Evolutionary conservation across 2,329 filamentous ascomycete species (phyloP), one percentile per base, ranked within the genome.

Genomic region (Thielaviopsis punctulata): DNA sequence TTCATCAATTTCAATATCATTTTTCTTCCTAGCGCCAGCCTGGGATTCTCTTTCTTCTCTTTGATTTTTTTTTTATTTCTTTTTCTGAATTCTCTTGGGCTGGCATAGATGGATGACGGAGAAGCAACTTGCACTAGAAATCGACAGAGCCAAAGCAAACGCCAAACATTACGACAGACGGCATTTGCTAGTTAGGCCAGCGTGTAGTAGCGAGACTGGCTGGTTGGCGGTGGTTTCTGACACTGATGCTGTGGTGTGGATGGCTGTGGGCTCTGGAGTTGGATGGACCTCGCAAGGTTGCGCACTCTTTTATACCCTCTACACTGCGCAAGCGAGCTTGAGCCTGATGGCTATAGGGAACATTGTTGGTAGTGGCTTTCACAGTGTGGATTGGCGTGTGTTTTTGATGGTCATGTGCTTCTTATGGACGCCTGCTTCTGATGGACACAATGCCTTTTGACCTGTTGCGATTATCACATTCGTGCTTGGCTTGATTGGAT

Each of bases 21-120:
- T 19, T 49, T 21, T 33, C 10, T 33, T n/a, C 52, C 47, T n/a
- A 51, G 48, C 43, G 44, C 48, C 43, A 54, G 52, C 27, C 52
- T 51, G 52, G 44, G 44, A 4, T 19, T n/a, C n/a, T n/a, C n/a
- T n/a, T n/a, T n/a, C n/a, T n/a, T n/a, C n/a, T n/a, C n/a, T n/a
- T n/a, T n/a, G n/a, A n/a, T n/a, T 50, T 50, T 25, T 45, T 45
- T 41, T 30, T n/a, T 47, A 21, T 27, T 24, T 2, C 18, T 33
- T 25, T n/a, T 22, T 13, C 30, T 54, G 24, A 15, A 46, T 39
- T 18, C 49, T 27, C 24, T 6, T 13, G 30, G 43, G 43, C 23
- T 50, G 45, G 48, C 36, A 45, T 33, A 10, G 45, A 22, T 15
- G n/a, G 15, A 13, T 13, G 30, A 12, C 30, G 15, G 30, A 33